Base-by-base conservation (phyloP, 176 grass and related monocot genomes). In the Alloteropsis semialata region DNA sequence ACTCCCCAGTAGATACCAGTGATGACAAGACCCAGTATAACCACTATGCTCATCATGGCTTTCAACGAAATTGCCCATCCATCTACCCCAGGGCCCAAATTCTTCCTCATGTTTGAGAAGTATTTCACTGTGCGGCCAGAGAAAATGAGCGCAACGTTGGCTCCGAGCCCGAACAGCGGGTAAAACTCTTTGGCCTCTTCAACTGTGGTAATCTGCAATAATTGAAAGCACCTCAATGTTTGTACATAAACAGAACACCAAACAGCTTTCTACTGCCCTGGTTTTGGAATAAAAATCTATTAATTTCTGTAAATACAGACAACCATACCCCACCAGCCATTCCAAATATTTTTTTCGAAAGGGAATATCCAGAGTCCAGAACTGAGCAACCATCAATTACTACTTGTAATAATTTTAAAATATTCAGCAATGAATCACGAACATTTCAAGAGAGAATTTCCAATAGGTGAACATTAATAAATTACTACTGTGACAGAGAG, bases 101-200 rank as follows among this genome's bases (percentile, higher is more conserved):
- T 93, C 67, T 96, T 84, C 54, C 96, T 91, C 79, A 96, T 77
- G 78, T 98, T 95, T 72, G 93, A 98, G 80, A 98, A 98, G 57
- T 96, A 98, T 70, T 98, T 98, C 37, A 98, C 93, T 2, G 93
- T 98, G 69, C 96, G 91, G 3, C 96, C 96, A 0, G 96, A 98
- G 84, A 98, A 98, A 83, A 98, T 98, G 65, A 98, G 91, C 10
- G 96, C 96, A 64, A 98, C 82, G 46, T 98, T 98, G 57, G 96
- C 96, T 3, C 96, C 93, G 15, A 98, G 93, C 33, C 96, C 96
- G 15, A 98, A 98, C 18, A 98, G 69, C 3, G 96, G 96, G 78
- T 99, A 99, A 49, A 99, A 99, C 90, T 99, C 93, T 77, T 99
- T 99, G 27, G 96, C 96, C 82, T 99, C 96, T 85, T 92, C 96